Conservation (phyloP, 192 early-diverging fungal species). For the Piromyces sp. region DNA sequence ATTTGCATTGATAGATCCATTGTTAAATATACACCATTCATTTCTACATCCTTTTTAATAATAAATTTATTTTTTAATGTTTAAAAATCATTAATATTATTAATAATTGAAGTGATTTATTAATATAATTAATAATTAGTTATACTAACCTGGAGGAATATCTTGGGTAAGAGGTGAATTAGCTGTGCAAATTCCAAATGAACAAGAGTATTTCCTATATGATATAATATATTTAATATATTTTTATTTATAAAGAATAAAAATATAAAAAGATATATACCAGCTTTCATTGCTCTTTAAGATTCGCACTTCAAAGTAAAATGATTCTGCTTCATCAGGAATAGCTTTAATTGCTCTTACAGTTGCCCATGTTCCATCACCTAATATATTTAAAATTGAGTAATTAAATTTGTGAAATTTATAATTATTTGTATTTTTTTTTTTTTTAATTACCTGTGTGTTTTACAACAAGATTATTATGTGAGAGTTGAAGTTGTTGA, state of each 20-base stretch:
- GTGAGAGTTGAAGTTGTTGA: background rate
- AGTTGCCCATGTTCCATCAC: background rate
- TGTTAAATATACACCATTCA: background rate
- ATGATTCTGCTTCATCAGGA: background rate
- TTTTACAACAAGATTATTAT: background rate
- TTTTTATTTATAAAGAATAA: too few species aligned
- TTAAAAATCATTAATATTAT: too few species aligned
- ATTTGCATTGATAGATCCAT: background rate
- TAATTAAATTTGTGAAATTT: too few species aligned
- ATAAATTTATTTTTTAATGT: too few species aligned
- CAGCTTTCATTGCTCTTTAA: background rate
- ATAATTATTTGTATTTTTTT: too few species aligned
- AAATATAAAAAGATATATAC: background rate
- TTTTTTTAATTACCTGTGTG: background rate
- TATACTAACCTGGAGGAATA: background rate
- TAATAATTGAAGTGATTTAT: too few species aligned
- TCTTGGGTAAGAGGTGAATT: background rate
- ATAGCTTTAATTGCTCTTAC: background rate
- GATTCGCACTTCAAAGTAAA: background rate
- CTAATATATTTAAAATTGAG: background rate
- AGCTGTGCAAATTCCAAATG: background rate
- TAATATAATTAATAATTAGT: too few species aligned
- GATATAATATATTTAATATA: too few species aligned
- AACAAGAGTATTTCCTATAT: background rate
- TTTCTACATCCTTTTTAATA: background rate